phyloP scores from a whole-genome alignment of 495 filamentous ascomycete species.

The Penicillium taxi region DNA sequence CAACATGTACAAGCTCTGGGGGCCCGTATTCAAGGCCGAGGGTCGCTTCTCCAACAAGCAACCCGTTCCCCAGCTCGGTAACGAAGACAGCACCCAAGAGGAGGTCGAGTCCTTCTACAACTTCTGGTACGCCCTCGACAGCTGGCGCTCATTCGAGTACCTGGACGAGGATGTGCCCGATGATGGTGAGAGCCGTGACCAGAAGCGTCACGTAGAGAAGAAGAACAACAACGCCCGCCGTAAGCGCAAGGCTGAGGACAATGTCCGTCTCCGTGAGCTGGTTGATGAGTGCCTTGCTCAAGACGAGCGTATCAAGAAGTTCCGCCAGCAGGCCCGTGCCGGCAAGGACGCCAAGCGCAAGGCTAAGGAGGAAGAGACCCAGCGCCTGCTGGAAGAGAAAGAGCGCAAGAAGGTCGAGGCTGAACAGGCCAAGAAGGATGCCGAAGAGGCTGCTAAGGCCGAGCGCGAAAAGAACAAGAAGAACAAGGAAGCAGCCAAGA shows the following conservation, averaged over 20 bases:
- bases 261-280: conserved; percentile 74
- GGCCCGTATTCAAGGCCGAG: conserved; percentile 77
- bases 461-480: conserved; percentile 84
- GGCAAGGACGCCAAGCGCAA: conserved; percentile 88
- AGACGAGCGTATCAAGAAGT: conserved; percentile 95
- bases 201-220: conserved; percentile 94
- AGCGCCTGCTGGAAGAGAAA: conserved; percentile 72
- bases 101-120: conserved; percentile 95
- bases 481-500: conserved; percentile 95
- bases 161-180: conserved; percentile 97
- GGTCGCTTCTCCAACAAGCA: conserved; percentile 83
- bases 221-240: conserved; percentile 97
- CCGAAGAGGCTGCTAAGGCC: conserved; percentile 76
- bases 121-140: conserved; percentile 99
- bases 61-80: conserved; percentile 75
- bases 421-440: conserved; percentile 66
- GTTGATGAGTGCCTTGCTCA: conserved; percentile 73
- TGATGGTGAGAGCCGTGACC: conserved; percentile 96
- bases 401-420: conserved; percentile 69
- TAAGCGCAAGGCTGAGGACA: conserved; percentile 99
- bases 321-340: conserved; percentile 82
- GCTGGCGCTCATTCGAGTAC: conserved; percentile 96
- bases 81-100: conserved; percentile 78
- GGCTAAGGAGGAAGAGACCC: conserved; percentile 86
- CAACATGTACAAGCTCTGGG: conserved; percentile 94